Percentiles rank a stretch among this genome's conserved stretches.
Evolutionary conservation across 495 filamentous ascomycete species (phyloP).

Genomic region (Patellaria atrata): DNA sequence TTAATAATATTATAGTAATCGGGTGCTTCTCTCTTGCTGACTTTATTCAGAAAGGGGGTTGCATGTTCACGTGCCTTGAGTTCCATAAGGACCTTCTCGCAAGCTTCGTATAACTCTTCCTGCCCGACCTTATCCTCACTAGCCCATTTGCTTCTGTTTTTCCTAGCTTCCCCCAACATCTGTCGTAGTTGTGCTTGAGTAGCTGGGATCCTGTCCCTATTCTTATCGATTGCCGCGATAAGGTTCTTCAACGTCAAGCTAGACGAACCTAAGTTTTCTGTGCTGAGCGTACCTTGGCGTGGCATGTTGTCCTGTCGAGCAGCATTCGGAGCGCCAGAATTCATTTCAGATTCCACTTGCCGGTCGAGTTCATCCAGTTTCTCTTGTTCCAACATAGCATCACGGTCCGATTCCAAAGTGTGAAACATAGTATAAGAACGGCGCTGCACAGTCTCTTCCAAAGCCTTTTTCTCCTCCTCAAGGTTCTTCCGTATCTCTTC

Average conservation of each 20-base stretch:
- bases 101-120: constrained; percentile 92
- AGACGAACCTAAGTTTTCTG: constrained; percentile 89
- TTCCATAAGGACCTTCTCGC: constrained; percentile 90
- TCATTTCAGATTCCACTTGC: constrained; percentile 87
- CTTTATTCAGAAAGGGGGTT: constrained; percentile 74
- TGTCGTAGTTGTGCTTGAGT: constrained; percentile 84
- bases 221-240: constrained; percentile 85
- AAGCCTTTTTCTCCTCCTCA: constrained; percentile 85
- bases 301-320: too few relatives aligned
- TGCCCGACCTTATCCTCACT: constrained; percentile 94
- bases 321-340: constrained; percentile 43
- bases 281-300: constrained; percentile 79
- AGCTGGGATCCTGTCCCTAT: constrained; percentile 72
- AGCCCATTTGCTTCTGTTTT: constrained; percentile 97
- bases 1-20: constrained; percentile 95
- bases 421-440: constrained; percentile 89
- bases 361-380: constrained; percentile 92
- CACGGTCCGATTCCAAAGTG: constrained; percentile 84
- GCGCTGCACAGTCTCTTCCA: constrained; percentile 74
- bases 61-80: constrained; percentile 95
- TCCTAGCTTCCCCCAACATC: constrained; percentile 91
- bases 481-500: constrained; percentile 87
- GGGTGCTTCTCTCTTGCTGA: constrained; percentile 92
- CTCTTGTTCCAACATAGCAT: constrained; percentile 95
- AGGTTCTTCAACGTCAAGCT: constrained; percentile 92